These are phyloP conservation scores for Kandelia obovata DNA, from an alignment of 345 rosid genomes.

Conservation along the genomic window DNA sequence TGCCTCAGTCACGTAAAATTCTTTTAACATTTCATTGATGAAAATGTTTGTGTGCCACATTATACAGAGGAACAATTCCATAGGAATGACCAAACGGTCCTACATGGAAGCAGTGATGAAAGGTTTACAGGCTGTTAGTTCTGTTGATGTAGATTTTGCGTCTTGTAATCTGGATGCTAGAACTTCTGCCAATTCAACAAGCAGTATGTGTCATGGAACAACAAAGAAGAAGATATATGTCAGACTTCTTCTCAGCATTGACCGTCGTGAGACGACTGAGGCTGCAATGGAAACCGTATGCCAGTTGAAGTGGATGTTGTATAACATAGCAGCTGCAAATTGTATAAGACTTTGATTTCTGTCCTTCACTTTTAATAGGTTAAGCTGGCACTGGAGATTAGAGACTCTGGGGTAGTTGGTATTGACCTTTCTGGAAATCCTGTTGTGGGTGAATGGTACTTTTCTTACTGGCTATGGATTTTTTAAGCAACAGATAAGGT, in stretches of 20 bases:
- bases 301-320: slow-evolving; percentile 9
- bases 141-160: slow-evolving; percentile 58
- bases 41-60: slow-evolving; percentile 15
- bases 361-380: slow-evolving; percentile 41
- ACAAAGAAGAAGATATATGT: slow-evolving; percentile 66
- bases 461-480: background rate
- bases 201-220: slow-evolving; percentile 34
- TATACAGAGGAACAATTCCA: slow-evolving; percentile 66
- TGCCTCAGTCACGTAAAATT: background rate
- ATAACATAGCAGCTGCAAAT: slow-evolving; percentile 1
- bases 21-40: slow-evolving; percentile 1
- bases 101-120: slow-evolving; percentile 87
- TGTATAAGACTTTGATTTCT: slow-evolving; percentile 5
- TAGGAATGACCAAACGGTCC: slow-evolving; percentile 89
- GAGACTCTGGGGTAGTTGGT: slow-evolving; percentile 70
- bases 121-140: slow-evolving; percentile 58
- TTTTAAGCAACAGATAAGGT: background rate
- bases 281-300: slow-evolving; percentile 95
- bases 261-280: slow-evolving; percentile 80
- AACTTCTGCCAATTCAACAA: slow-evolving; percentile 15
- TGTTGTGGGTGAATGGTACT: slow-evolving; percentile 77
- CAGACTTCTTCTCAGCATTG: slow-evolving; percentile 95
- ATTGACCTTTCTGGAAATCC: slow-evolving; percentile 99
- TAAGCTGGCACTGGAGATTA: slow-evolving; percentile 84
- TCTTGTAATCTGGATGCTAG: slow-evolving; percentile 19